A percentile compares a stretch with the other conserved stretches of the same genome.
phyloP scores from a whole-genome alignment of 106 monocot species.

The Dioscorea zingiberensis region DNA sequence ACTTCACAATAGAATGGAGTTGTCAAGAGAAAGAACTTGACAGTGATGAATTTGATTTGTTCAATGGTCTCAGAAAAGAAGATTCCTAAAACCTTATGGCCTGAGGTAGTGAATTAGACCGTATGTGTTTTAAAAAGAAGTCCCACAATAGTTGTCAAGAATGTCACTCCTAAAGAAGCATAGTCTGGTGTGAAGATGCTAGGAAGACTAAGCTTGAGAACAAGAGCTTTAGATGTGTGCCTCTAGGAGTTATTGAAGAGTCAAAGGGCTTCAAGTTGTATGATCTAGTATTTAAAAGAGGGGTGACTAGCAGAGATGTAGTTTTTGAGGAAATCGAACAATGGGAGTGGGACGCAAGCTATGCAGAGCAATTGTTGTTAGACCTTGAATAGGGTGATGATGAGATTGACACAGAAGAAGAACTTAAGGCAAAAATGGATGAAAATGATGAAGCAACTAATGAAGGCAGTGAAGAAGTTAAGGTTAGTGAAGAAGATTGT shows the following conservation, averaged over 20 bases:
- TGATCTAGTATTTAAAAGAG: neutral
- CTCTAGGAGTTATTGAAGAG: neutral
- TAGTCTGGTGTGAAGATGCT: neutral
- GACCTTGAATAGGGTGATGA: no score
- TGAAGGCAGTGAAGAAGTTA: no score
- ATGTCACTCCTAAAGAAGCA: neutral
- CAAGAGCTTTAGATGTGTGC: neutral
- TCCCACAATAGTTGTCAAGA: neutral
- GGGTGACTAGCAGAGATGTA: neutral
- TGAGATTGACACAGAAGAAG: no score
- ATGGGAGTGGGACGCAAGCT: neutral
- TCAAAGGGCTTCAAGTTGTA: neutral
- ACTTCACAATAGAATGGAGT: no score
- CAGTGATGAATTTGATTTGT: no score
- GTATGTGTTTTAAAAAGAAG: neutral
- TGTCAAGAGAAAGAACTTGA: no score
- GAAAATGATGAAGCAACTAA: no score
- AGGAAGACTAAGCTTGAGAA: slow-evolving; percentile 6
- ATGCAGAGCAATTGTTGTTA: no score
- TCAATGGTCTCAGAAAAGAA: neutral
- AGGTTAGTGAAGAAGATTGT: no score
- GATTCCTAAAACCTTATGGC: neutral
- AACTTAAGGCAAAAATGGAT: no score
- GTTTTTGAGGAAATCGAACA: no score
- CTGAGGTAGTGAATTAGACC: neutral